Conservation (phyloP, 371 early-diverging fungal genomes). For the Syncephalastrum racemosum region DNA sequence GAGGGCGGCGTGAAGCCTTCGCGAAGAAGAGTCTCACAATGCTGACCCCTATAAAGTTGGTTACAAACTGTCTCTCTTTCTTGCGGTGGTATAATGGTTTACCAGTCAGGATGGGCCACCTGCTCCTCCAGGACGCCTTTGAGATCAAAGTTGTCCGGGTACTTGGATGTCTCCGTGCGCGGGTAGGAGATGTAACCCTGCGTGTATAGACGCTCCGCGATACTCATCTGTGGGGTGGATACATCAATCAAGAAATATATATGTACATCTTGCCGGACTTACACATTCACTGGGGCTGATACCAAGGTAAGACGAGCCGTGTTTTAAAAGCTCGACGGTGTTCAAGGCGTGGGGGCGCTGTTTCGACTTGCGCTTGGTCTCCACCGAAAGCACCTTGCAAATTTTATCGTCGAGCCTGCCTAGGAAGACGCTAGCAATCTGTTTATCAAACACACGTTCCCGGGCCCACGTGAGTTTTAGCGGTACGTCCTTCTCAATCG, state of each 20-base stretch:
- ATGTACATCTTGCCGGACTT: conserved; percentile 7
- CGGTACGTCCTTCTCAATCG: conserved; percentile 23
- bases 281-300: conserved; percentile 52
- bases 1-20: conserved; percentile 42
- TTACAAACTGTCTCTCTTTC: background rate
- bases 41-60: conserved; percentile 22
- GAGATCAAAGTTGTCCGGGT: conserved; percentile 60
- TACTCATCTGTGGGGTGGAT: conserved; percentile 35
- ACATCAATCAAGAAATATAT: background rate
- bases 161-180: conserved; percentile 73
- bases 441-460: conserved; percentile 48
- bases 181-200: conserved; percentile 75
- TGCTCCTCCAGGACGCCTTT: conserved; percentile 42
- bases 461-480: conserved; percentile 33
- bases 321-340: conserved; percentile 52
- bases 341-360: conserved; percentile 52
- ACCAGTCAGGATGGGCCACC: conserved; percentile 40
- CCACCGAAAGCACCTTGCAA: conserved; percentile 39
- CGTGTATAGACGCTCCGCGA: conserved; percentile 54
- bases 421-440: conserved; percentile 34
- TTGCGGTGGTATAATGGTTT: background rate
- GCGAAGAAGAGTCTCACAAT: conserved; percentile 28
- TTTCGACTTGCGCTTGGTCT: conserved; percentile 36
- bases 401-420: conserved; percentile 26
- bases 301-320: conserved; percentile 45